Conservation (phyloP, 2,329 filamentous ascomycete species). For the Aspergillus niger region DNA sequence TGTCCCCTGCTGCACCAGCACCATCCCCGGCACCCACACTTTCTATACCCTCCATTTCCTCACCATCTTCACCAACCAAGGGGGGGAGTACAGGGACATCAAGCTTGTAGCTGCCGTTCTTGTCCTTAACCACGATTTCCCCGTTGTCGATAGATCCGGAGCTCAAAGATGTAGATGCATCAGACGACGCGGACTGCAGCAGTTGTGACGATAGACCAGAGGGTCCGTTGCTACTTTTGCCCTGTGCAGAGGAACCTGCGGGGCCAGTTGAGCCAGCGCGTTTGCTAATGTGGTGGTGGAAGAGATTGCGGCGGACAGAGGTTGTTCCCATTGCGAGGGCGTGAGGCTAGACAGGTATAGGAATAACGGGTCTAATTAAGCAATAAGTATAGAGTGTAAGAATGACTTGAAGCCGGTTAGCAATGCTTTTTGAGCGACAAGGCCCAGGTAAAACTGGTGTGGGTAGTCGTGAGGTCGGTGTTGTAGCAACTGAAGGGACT, state of each 20-base stretch:
- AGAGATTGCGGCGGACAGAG: conserved; percentile 48
- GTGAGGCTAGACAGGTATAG: not conserved
- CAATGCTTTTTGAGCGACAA: no score
- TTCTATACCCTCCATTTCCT: conserved; percentile 47
- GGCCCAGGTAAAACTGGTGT: not conserved
- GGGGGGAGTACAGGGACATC: conserved; percentile 48
- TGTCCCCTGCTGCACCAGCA: conserved; percentile 57
- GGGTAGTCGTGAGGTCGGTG: not conserved
- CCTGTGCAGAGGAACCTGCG: conserved; percentile 22
- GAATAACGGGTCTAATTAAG: not conserved
- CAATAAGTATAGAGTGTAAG: not conserved
- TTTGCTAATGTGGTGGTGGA: conserved; percentile 47
- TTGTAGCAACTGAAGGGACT: not conserved
- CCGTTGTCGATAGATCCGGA: conserved; percentile 35
- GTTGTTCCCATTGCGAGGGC: conserved; percentile 29
- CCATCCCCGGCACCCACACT: conserved; percentile 57
- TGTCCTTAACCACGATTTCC: conserved; percentile 54
- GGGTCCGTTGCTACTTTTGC: conserved; percentile 17
- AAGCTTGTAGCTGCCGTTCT: conserved; percentile 51
- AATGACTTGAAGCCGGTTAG: not conserved
- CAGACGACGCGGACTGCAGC: conserved; percentile 24
- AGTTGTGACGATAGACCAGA: conserved; percentile 29
- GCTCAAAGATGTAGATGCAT: conserved; percentile 24
- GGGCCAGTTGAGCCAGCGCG: conserved; percentile 40
- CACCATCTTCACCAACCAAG: conserved; percentile 40